phyloP scores from a whole-genome alignment of 441 rosid species.

The Corymbia citriodora region DNA sequence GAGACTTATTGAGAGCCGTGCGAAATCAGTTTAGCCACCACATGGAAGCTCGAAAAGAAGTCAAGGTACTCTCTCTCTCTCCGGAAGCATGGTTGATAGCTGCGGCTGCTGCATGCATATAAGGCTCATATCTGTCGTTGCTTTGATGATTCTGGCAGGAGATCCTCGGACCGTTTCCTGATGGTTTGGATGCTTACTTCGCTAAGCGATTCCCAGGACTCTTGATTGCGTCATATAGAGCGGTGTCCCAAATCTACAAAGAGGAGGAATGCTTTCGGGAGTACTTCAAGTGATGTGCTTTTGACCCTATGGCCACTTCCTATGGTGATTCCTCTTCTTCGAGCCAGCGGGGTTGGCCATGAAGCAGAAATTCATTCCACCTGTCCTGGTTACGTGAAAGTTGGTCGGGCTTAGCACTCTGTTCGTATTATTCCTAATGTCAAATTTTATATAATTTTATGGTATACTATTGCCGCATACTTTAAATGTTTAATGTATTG shows the following conservation, averaged over 20 bases:
- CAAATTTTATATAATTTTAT: too few relatives aligned
- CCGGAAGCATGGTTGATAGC: neutral
- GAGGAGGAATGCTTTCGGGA: conserved; percentile 66
- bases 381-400: neutral
- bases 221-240: conserved; percentile 68
- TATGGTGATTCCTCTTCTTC: neutral
- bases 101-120: neutral
- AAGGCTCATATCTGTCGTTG: neutral
- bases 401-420: neutral
- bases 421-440: too few relatives aligned
- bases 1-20: conserved; percentile 75
- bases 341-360: neutral
- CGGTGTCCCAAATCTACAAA: conserved; percentile 34
- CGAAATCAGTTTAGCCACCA: conserved; percentile 76
- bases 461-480: neutral
- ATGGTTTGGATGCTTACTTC: conserved; percentile 70
- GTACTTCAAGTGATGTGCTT: conserved; percentile 29
- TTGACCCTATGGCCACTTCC: neutral
- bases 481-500: too few relatives aligned
- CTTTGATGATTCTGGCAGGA: conserved; percentile 32
- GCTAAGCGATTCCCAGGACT: conserved; percentile 63
- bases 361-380: neutral
- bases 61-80: conserved; percentile 40
- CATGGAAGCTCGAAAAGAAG: conserved; percentile 63
- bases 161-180: conserved; percentile 68